Conservation (phyloP, 257 asterid species). For the Cruciata laevipes region DNA sequence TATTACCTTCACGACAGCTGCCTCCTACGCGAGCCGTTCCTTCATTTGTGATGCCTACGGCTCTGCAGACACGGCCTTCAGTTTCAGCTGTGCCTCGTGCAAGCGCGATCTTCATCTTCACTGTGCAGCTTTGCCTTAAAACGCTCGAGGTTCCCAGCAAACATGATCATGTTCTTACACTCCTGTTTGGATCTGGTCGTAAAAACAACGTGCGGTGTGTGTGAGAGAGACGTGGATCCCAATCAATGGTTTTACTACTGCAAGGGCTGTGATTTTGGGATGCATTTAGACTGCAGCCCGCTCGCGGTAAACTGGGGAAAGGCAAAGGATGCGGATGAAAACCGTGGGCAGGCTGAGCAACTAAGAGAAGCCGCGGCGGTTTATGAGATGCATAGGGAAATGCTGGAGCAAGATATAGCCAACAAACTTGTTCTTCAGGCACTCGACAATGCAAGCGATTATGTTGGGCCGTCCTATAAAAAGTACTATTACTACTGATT, state of each 20-base stretch:
- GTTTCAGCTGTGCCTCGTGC: slow-evolving; percentile 28
- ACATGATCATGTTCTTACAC: slow-evolving; percentile 17
- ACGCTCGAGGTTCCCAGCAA: background rate
- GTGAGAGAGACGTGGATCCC: background rate
- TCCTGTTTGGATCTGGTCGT: slow-evolving; percentile 7
- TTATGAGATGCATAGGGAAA: no score
- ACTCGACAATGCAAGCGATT: no score
- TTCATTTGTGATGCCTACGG: slow-evolving; percentile 26
- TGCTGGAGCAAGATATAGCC: no score
- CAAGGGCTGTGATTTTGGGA: slow-evolving; percentile 18
- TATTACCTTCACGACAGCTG: slow-evolving; percentile 31
- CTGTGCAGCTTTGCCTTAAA: slow-evolving; percentile 17
- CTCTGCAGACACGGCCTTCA: slow-evolving; percentile 15
- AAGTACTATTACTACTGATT: no score
- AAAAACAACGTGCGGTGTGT: slow-evolving; percentile 16
- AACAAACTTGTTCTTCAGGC: no score
- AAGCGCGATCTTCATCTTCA: slow-evolving; percentile 28
- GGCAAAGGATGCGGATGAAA: no score
- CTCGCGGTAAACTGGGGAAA: no score
- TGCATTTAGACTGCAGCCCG: no score
- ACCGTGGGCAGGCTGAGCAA: no score
- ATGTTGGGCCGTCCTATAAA: no score
- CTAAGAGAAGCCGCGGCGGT: no score
- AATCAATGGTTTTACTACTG: slow-evolving; percentile 25
- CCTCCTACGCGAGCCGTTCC: slow-evolving; percentile 13